Evolutionary conservation across 2,329 filamentous ascomycete species (phyloP).

Genomic region (Colletotrichum sp.): DNA sequence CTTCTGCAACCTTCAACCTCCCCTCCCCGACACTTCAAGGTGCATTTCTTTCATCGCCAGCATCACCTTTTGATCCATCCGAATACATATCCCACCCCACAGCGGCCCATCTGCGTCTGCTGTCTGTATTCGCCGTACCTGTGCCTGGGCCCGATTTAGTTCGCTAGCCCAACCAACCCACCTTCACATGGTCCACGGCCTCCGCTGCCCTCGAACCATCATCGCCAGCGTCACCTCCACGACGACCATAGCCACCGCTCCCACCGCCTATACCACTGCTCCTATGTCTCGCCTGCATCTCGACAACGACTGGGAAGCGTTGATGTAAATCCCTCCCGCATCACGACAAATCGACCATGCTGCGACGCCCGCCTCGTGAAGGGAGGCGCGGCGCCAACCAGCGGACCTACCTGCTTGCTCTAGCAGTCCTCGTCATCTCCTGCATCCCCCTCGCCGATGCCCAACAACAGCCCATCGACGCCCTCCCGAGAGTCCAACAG

Average conservation of each 20-base stretch:
- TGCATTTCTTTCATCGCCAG: not conserved
- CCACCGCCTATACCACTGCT: not conserved
- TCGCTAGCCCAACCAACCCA: constrained; percentile 18
- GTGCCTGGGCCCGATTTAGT: constrained; percentile 13
- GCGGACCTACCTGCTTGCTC: constrained; percentile 56
- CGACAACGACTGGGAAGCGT: constrained; percentile 10
- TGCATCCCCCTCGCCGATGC: constrained; percentile 61
- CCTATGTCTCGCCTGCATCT: constrained; percentile 21
- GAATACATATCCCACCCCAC: not conserved
- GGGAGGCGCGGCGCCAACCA: constrained; percentile 53
- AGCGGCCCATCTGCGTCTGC: not conserved
- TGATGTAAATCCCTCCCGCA: constrained; percentile 19
- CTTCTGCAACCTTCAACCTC: not conserved
- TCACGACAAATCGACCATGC: constrained; percentile 46
- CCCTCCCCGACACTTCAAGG: not conserved
- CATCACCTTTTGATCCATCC: not conserved
- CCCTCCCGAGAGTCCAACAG: constrained; percentile 3
- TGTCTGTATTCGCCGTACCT: not conserved
- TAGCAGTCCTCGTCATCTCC: constrained; percentile 63
- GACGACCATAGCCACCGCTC: not conserved
- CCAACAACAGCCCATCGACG: constrained; percentile 55
- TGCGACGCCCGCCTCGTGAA: constrained; percentile 68
- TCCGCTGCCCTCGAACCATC: not conserved
- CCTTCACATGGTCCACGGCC: constrained; percentile 15
- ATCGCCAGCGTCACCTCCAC: not conserved